A percentile compares a stretch with the other conserved stretches of the same genome.
These are phyloP conservation scores for Atkinsonella texensis DNA, from an alignment of 2,329 filamentous ascomycete genomes.

Conservation along the genomic window DNA sequence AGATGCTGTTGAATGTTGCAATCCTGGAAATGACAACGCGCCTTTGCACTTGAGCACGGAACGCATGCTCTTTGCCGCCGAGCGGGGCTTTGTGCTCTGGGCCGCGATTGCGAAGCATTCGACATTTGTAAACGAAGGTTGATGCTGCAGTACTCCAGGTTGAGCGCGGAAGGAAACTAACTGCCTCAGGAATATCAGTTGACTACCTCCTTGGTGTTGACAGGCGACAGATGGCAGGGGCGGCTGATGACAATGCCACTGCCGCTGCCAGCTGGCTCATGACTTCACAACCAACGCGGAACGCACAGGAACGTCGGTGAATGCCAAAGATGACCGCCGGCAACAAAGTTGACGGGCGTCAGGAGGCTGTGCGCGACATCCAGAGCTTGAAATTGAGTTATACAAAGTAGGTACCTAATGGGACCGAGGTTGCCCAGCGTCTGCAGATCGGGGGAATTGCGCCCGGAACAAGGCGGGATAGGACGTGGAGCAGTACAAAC, in stretches of 20 bases:
- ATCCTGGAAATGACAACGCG: slow-evolving; percentile 18
- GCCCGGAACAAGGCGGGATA: neutral
- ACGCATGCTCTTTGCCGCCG: slow-evolving; percentile 19
- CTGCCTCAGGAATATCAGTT: no score
- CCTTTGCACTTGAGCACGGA: slow-evolving; percentile 17
- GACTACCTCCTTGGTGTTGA: neutral
- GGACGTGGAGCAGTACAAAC: no score
- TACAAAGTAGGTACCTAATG: neutral
- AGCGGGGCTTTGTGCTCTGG: slow-evolving; percentile 14
- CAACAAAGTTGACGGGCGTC: neutral
- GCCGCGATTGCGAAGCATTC: neutral
- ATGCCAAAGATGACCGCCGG: slow-evolving; percentile 8
- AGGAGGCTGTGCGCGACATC: neutral
- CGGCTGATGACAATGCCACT: neutral
- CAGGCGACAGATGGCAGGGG: neutral
- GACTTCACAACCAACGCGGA: neutral
- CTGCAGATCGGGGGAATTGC: neutral
- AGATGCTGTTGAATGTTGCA: slow-evolving; percentile 12
- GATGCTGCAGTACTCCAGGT: no score
- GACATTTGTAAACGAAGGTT: neutral
- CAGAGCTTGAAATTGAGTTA: neutral
- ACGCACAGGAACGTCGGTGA: neutral
- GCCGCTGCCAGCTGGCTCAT: neutral
- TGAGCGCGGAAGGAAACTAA: no score
- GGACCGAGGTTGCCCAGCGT: neutral